Conservation (phyloP, 1,284 basidiomycete genomes). For the Leccinum pachyderme region DNA sequence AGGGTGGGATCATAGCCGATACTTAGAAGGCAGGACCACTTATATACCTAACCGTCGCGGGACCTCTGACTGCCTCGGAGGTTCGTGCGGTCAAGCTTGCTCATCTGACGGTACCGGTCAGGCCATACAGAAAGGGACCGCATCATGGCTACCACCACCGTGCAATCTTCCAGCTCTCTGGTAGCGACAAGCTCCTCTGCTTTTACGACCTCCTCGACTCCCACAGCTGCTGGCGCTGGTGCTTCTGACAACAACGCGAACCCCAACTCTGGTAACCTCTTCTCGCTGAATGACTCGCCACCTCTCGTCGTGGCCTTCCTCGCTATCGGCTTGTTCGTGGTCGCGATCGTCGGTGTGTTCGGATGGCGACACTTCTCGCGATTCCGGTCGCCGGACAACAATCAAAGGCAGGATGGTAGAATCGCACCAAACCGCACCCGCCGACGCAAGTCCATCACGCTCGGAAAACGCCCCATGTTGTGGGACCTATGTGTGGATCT, state of each 20-base stretch:
- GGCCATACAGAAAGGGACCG: slow-evolving; percentile 14
- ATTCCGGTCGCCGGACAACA: slow-evolving; percentile 13
- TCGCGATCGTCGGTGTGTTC: slow-evolving; percentile 42
- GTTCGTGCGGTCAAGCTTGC: neutral
- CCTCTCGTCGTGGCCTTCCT: slow-evolving; percentile 51
- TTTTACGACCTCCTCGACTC: slow-evolving; percentile 5
- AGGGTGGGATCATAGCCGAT: slow-evolving; percentile 5
- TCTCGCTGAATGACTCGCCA: slow-evolving; percentile 37
- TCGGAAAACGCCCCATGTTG: slow-evolving; percentile 36
- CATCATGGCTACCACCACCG: slow-evolving; percentile 19
- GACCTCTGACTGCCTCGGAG: slow-evolving; percentile 9
- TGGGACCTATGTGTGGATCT: slow-evolving; percentile 42
- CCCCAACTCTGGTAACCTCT: slow-evolving; percentile 12
- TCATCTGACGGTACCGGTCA: slow-evolving; percentile 1
- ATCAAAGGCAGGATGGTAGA: neutral
- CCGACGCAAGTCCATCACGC: neutral
- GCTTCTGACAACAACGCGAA: neutral
- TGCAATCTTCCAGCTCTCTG: slow-evolving; percentile 1
- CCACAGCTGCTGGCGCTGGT: neutral
- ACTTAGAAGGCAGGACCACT: neutral
- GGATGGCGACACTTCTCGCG: slow-evolving; percentile 40
- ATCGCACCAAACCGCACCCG: neutral
- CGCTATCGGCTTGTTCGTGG: slow-evolving; percentile 46
- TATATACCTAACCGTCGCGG: slow-evolving; percentile 14
- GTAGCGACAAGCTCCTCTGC: slow-evolving; percentile 8